Base-by-base conservation (phyloP, 1,284 basidiomycete genomes). In the Melampsora americana region DNA sequence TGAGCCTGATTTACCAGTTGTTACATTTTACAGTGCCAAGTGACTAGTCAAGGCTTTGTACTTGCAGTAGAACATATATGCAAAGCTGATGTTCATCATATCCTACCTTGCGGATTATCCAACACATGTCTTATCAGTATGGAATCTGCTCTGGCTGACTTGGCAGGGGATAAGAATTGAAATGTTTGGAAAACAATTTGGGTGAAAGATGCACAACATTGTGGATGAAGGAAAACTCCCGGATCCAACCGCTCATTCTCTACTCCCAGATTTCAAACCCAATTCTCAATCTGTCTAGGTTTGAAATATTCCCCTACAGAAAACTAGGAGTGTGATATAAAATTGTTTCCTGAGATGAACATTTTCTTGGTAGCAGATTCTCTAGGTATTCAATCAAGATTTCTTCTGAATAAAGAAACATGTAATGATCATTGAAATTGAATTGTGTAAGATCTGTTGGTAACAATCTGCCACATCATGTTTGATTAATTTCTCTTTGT, bases 11-110 rank as follows among this genome's bases (percentile, higher is more conserved):
- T 73, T 12, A 74, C 77, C 53, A 44, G 79, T 12, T 14, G 18
- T 26, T 42, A 77, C 68, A 18, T 68, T 79, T n/a, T 99, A 50
- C 89, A 93, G 65, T 93, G 97, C 81, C 87, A 95, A 46, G 87
- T 99, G 77, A 94, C 94, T 44, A 91, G 90, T 26, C 96, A 99
- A 82, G 95, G 96, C 0, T 97, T 99, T 83, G 89, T 94, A 1
- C 85, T 98, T 82, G 99, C 99, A 83, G 85, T 98, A 77, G 93
- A 92, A 0, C 83, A 84, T n/a, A 89, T 94, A 79, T 92, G 92
- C 1, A 82, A 88, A 18, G 80, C 84, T 20, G 97, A 95, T 91
- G 98, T 99, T 82, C 86, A 90, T 80, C 85, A 88, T 77, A 88
- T 99, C 59, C 89, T 95, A 0, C 95, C 96, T 0, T 99, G 95